These are phyloP conservation scores for Fusarium sp. DNA, from an alignment of 2,329 filamentous ascomycete genomes.

Conservation along the genomic window DNA sequence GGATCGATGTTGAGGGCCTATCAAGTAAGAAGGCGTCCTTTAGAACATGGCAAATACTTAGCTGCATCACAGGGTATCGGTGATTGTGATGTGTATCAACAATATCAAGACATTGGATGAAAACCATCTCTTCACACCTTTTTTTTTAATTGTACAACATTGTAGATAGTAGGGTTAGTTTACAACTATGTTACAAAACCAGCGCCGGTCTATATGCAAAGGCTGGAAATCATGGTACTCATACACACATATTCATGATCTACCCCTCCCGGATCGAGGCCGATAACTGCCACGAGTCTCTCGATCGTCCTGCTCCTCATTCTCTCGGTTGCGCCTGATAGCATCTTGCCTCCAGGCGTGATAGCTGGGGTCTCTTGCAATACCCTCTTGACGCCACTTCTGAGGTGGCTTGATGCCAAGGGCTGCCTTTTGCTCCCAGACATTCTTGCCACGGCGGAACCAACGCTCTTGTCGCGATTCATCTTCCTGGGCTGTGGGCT, in stretches of 20 bases:
- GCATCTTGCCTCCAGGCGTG: slow-evolving; percentile 49
- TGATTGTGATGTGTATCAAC: not conserved
- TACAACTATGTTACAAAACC: slow-evolving; percentile 36
- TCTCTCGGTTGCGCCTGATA: slow-evolving; percentile 42
- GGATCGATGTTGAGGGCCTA: not conserved
- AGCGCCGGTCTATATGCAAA: slow-evolving; percentile 29
- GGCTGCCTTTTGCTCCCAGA: slow-evolving; percentile 70
- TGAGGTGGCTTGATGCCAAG: slow-evolving; percentile 70
- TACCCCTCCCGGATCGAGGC: slow-evolving; percentile 4
- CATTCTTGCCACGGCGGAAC: slow-evolving; percentile 67
- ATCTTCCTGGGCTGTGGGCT: slow-evolving; percentile 68
- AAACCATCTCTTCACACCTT: not conserved
- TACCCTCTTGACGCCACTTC: slow-evolving; percentile 68
- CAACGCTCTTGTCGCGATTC: slow-evolving; percentile 68
- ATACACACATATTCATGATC: slow-evolving; percentile 20
- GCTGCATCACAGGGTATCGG: too few relatives aligned
- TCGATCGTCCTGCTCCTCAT: slow-evolving; percentile 45
- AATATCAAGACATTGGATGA: not conserved
- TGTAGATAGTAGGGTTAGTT: slow-evolving; percentile 28
- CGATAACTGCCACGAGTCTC: slow-evolving; percentile 17
- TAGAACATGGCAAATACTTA: not conserved
- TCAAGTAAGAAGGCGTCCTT: not conserved
- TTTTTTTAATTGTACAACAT: slow-evolving; percentile 14
- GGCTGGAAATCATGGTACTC: slow-evolving; percentile 12
- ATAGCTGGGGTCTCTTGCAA: slow-evolving; percentile 57